A percentile compares a stretch with the other conserved stretches of the same genome.
Conservation (phyloP, 164 flowering plant genomes). For the Vitis labrusca region DNA sequence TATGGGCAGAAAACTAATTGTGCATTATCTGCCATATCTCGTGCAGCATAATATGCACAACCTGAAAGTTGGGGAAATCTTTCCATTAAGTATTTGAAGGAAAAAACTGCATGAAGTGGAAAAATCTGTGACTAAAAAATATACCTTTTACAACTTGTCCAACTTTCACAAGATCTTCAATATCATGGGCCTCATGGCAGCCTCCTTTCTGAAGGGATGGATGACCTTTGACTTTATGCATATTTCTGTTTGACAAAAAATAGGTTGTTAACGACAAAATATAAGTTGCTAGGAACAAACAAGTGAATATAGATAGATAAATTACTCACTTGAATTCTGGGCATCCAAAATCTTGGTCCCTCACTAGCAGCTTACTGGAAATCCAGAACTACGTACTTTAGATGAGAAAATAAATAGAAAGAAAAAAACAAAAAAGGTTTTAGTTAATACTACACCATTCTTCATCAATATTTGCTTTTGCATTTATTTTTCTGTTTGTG, state of each 20-base stretch:
- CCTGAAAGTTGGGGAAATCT: slow-evolving; percentile 39
- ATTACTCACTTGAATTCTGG: slow-evolving; percentile 70
- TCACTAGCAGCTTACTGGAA: slow-evolving; percentile 76
- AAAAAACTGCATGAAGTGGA: not conserved
- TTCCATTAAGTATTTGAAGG: not conserved
- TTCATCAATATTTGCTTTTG: slow-evolving; percentile 73
- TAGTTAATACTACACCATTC: slow-evolving; percentile 59
- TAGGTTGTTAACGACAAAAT: too few species aligned
- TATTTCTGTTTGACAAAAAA: slow-evolving; percentile 48
- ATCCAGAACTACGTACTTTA: slow-evolving; percentile 14
- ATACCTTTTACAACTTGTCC: slow-evolving; percentile 76
- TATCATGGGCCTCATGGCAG: slow-evolving; percentile 86
- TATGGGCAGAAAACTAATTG: slow-evolving; percentile 92
- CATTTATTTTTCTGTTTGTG: slow-evolving; percentile 57
- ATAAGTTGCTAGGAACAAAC: not conserved
- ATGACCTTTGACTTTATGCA: slow-evolving; percentile 64
- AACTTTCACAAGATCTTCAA: slow-evolving; percentile 95
- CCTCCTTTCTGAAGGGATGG: slow-evolving; percentile 87
- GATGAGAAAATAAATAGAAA: slow-evolving; percentile 1
- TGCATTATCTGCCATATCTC: slow-evolving; percentile 79
- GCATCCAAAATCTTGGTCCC: slow-evolving; percentile 48
- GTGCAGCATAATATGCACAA: slow-evolving; percentile 95
- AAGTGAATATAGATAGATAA: not conserved
- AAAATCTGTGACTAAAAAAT: not conserved
- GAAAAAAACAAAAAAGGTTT: not conserved